Conservation (phyloP, 2,329 filamentous ascomycete genomes). For the Aspergillus spinulosporus region DNA sequence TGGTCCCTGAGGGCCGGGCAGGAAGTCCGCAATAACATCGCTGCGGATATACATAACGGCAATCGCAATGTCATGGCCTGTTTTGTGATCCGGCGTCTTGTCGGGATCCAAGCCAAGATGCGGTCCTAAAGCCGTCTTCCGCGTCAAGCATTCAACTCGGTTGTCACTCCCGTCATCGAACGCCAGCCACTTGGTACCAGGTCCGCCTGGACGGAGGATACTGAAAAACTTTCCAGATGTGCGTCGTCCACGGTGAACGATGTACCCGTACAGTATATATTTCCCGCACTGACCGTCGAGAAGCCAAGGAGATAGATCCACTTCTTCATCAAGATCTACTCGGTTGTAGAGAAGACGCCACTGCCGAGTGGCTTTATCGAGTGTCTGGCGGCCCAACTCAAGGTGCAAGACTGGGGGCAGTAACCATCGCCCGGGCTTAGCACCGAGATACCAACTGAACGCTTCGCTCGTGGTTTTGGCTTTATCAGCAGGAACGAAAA, state of each 20-base stretch:
- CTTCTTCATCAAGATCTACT: conserved; percentile 57
- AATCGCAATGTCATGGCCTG: conserved; percentile 53
- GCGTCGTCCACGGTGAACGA: conserved; percentile 60
- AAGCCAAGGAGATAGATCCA: conserved; percentile 47
- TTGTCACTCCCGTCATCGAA: conserved; percentile 59
- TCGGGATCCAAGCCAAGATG: conserved; percentile 51
- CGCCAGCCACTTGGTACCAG: conserved; percentile 58
- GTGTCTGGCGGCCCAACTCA: conserved; percentile 58
- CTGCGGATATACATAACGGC: conserved; percentile 58
- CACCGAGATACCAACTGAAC: conserved; percentile 33
- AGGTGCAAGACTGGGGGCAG: conserved; percentile 55
- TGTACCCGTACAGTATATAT: conserved; percentile 61
- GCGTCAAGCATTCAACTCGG: conserved; percentile 58
- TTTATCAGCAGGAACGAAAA: conserved; percentile 41
- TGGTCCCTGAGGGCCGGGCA: conserved; percentile 46
- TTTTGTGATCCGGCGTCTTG: conserved; percentile 45
- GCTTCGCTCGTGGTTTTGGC: conserved; percentile 40
- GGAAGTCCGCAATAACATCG: conserved; percentile 45
- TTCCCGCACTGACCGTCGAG: conserved; percentile 37
- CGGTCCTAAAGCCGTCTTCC: conserved; percentile 53
- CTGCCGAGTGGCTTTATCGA: conserved; percentile 54
- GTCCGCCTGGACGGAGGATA: conserved; percentile 59
- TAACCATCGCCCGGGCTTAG: conserved; percentile 41
- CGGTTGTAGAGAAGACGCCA: conserved; percentile 60
- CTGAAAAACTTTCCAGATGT: conserved; percentile 61